phyloP scores from a whole-genome alignment of 768 basidiomycete species.

The Macrolepiota dolichaula region DNA sequence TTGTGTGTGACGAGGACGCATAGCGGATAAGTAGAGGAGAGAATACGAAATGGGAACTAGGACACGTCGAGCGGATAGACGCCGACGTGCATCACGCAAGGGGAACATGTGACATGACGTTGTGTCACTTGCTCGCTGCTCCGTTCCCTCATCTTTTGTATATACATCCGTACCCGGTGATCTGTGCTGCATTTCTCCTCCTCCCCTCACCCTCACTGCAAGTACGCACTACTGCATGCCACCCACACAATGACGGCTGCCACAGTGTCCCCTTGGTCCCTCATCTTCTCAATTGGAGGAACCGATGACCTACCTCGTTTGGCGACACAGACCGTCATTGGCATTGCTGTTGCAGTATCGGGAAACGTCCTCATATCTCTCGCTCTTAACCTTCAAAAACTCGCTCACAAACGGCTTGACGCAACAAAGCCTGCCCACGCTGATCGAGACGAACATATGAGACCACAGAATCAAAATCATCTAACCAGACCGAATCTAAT shows the following conservation, averaged over 20 bases:
- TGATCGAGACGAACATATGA: background rate
- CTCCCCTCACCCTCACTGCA: background rate
- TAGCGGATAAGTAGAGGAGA: slow-evolving; percentile 25
- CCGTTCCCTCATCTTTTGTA: background rate
- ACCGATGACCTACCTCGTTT: slow-evolving; percentile 51
- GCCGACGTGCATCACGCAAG: slow-evolving; percentile 5
- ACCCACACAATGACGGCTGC: background rate
- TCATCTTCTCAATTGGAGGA: slow-evolving; percentile 3
- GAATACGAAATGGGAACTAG: background rate
- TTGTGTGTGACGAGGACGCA: slow-evolving; percentile 77
- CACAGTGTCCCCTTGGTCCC: background rate
- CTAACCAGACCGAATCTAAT: background rate
- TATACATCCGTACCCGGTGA: background rate
- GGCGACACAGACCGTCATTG: slow-evolving; percentile 57
- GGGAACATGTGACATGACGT: background rate
- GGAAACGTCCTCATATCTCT: slow-evolving; percentile 89
- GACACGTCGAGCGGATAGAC: slow-evolving; percentile 8
- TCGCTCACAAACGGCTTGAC: slow-evolving; percentile 76
- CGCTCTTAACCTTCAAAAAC: slow-evolving; percentile 90
- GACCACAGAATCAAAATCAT: background rate
- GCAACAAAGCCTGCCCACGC: slow-evolving; percentile 22
- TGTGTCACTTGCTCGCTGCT: background rate
- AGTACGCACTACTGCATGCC: background rate
- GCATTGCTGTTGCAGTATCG: slow-evolving; percentile 77
- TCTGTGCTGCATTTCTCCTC: background rate